A percentile compares a stretch with the other conserved stretches of the same genome.
Conservation (phyloP, 2,329 filamentous ascomycete species). For the Colletotrichum gigasporum region DNA sequence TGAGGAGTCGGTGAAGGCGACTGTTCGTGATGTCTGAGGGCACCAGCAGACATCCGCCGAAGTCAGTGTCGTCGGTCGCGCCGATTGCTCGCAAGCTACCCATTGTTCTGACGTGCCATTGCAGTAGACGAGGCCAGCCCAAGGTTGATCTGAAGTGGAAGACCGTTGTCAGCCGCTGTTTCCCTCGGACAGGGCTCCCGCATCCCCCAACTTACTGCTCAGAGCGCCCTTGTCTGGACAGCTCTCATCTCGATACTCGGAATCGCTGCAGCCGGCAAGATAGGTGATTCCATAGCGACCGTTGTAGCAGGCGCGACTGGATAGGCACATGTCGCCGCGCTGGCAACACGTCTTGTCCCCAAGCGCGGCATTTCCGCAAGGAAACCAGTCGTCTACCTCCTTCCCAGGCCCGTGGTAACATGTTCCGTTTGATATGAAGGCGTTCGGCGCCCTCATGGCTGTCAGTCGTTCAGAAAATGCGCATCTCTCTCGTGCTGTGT, state of each 20-base stretch:
- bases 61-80: constrained; percentile 33
- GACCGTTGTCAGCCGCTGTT: background rate
- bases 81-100: constrained; percentile 42
- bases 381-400: constrained; percentile 37
- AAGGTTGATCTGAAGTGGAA: constrained; percentile 34
- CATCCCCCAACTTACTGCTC: constrained; percentile 1
- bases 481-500: background rate
- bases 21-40: constrained; percentile 38
- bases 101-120: constrained; percentile 43
- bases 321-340: constrained; percentile 43
- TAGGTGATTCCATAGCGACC: constrained; percentile 44
- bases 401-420: constrained; percentile 38
- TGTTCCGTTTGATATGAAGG: constrained; percentile 44
- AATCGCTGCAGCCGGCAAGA: constrained; percentile 47
- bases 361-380: constrained; percentile 44
- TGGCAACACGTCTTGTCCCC: constrained; percentile 44
- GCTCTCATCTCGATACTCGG: constrained; percentile 38
- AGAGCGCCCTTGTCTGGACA: constrained; percentile 45
- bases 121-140: constrained; percentile 47
- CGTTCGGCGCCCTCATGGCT: constrained; percentile 32
- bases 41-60: constrained; percentile 41
- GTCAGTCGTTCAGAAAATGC: background rate
- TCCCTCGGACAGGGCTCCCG: too few species aligned
- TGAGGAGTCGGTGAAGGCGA: constrained; percentile 36
- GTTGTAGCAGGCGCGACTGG: constrained; percentile 38